Base-by-base conservation (phyloP, 345 rosid species). In the Brassica nigra region DNA sequence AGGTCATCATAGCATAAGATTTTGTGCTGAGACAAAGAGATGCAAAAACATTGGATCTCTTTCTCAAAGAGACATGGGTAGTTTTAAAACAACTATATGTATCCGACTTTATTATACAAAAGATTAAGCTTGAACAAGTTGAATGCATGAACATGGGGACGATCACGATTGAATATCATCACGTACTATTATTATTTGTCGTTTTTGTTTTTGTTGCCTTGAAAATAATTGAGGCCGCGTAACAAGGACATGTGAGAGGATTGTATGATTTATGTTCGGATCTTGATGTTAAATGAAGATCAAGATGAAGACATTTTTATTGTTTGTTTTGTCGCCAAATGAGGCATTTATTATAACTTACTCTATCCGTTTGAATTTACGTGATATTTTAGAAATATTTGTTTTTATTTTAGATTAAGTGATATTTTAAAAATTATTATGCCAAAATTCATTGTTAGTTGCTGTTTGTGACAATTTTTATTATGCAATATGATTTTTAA, bases 201-300 rank as follows among this genome's bases (percentile, higher is more conserved):
- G 55, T 57, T 18, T 18, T 20, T 3, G 29, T 58, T 58, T 20
- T 3, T 4, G 63, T 58, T 23, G 63, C 30, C 30, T 58, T 58
- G 30, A 23, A 23, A 58, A 57, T 58, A 58, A 58, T 23, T 23
- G 63, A 58, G 30, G 30, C 64, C 33, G 33, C 64, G 33, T 59
- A 59, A 59, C 14, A 27, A 59, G n/a, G 64, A 59, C 64, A 59
- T 59, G 64, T 27, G 64, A 59, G 7, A 59, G 62, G 62, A 58
- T 20, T 20, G 62, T 58, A 8, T 55, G 12, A 18, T 2, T 55
- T 20, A 58, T 57, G 12, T 58, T 58, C 61, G 28, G 61, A 18
- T 55, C 61, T 16, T 42, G 49, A 42, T 42, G 11, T 55, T 7
- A 57, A 8, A 57, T 15, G 12, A 63, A 63, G 36, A 8, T 63